Percentiles rank a stretch among this genome's conserved stretches.
These are phyloP conservation scores for Rhipidocladum racemiflorum DNA, from an alignment of 176 grass and related monocot genomes.

Conservation along the genomic window DNA sequence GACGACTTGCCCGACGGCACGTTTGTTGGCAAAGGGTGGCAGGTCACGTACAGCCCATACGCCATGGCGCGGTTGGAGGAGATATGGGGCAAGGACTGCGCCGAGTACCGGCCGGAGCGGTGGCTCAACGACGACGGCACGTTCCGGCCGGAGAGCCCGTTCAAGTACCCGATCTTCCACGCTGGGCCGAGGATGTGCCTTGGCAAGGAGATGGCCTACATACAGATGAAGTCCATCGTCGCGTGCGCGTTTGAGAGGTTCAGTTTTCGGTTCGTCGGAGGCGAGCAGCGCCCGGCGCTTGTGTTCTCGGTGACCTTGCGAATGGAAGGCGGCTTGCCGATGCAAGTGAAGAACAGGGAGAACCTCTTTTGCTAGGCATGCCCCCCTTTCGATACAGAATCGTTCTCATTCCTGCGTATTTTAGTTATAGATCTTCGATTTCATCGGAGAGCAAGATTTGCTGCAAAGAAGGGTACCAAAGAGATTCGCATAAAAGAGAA, in stretches of 20 bases:
- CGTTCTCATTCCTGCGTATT: background rate
- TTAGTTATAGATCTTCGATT: background rate
- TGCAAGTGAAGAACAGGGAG: conserved; percentile 27
- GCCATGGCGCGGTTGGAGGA: conserved; percentile 47
- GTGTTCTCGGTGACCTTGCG: conserved; percentile 49
- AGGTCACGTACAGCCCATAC: conserved; percentile 46
- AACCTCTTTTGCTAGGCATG: background rate
- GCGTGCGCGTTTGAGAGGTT: conserved; percentile 54
- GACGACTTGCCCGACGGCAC: conserved; percentile 54
- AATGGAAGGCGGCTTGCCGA: conserved; percentile 53
- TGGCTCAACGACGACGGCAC: conserved; percentile 52
- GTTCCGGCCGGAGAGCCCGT: conserved; percentile 53
- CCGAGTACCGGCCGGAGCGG: conserved; percentile 57
- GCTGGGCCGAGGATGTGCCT: conserved; percentile 61
- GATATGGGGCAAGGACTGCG: conserved; percentile 55
- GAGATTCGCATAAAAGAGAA: background rate
- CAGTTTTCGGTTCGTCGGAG: conserved; percentile 26
- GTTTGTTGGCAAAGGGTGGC: conserved; percentile 53
- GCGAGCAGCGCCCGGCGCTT: conserved; percentile 24
- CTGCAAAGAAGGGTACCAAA: background rate
- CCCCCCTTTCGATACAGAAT: background rate
- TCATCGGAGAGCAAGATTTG: background rate
- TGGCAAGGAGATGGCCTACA: conserved; percentile 79
- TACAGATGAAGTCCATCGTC: conserved; percentile 66
- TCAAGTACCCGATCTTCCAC: conserved; percentile 61